phyloP scores from a whole-genome alignment of 352 stramenopile species.

The Thraustochytrium sp. region DNA sequence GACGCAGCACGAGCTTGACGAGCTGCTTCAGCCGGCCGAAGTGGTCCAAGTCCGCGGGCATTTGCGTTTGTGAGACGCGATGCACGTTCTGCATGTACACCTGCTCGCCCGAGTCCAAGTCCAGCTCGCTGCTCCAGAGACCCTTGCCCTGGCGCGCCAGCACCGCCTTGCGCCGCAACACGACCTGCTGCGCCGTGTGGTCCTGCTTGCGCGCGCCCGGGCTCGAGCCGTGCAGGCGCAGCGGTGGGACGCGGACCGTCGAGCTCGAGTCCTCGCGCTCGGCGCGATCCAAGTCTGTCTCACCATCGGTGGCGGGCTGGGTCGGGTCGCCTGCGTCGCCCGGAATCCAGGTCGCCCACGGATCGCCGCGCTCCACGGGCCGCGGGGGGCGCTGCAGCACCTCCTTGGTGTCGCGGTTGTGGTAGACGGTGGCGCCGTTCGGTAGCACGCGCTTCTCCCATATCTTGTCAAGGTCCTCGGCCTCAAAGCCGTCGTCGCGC shows the following conservation, averaged over 20 bases:
- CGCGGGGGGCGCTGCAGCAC: background rate
- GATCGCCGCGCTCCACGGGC: conserved; percentile 2
- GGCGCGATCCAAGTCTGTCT: too few relatives aligned
- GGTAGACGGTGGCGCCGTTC: background rate
- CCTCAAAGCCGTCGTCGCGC: background rate
- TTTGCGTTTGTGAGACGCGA: background rate
- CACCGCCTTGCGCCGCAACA: background rate
- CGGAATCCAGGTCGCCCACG: background rate
- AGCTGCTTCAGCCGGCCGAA: conserved; percentile 5
- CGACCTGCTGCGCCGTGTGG: background rate
- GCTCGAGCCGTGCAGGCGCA: too few relatives aligned
- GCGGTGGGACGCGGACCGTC: too few relatives aligned
- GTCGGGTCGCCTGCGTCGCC: background rate
- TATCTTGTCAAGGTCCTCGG: background rate
- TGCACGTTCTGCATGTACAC: conserved; percentile 23
- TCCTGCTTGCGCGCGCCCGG: too few relatives aligned
- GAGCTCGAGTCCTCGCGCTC: too few relatives aligned
- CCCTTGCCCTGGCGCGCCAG: background rate
- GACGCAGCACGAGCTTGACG: background rate
- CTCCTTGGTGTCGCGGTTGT: background rate
- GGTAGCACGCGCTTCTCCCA: background rate
- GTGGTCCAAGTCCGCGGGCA: background rate
- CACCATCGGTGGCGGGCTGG: too few relatives aligned
- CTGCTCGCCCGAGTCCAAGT: background rate
- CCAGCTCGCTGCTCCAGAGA: conserved; percentile 7